phyloP scores from a whole-genome alignment of 306 rosid genomes.

The Gleditsia sinensis region DNA sequence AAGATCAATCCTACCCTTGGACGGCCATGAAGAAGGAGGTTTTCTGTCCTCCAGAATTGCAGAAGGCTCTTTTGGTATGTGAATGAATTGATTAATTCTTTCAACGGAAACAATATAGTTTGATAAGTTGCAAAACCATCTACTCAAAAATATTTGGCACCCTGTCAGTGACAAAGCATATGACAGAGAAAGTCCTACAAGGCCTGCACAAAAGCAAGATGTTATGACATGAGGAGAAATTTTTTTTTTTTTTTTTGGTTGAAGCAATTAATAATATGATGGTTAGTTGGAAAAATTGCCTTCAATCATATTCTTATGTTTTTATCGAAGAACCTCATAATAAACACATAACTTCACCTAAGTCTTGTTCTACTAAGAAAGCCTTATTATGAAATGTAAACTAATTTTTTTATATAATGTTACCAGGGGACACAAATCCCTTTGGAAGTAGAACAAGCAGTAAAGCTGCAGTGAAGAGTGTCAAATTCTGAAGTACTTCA shows the following conservation, averaged over 20 bases:
- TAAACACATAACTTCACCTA: too few species aligned
- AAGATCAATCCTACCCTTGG: slow-evolving; percentile 62
- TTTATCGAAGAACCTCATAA: too few species aligned
- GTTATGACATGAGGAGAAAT: too few species aligned
- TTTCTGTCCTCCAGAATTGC: slow-evolving; percentile 49
- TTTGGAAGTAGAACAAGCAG: slow-evolving; percentile 63
- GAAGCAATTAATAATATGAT: too few species aligned
- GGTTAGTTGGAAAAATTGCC: too few species aligned
- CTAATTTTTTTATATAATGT: not conserved
- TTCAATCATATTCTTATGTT: too few species aligned
- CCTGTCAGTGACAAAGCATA: slow-evolving; percentile 57
- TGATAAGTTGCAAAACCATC: slow-evolving; percentile 53
- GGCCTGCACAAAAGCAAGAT: slow-evolving; percentile 55
- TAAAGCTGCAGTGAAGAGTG: slow-evolving; percentile 64
- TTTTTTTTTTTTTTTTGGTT: too few species aligned
- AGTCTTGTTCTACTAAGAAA: too few species aligned
- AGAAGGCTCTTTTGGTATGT: slow-evolving; percentile 63
- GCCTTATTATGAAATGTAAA: not conserved
- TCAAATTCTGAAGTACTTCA: slow-evolving; percentile 71
- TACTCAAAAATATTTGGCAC: slow-evolving; percentile 35
- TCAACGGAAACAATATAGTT: slow-evolving; percentile 63
- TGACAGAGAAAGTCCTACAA: slow-evolving; percentile 73
- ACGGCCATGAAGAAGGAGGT: slow-evolving; percentile 68
- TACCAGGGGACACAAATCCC: slow-evolving; percentile 66
- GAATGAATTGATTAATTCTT: slow-evolving; percentile 77